A percentile compares a stretch with the other conserved stretches of the same genome.
phyloP scores from a whole-genome alignment of 176 grass and related monocot species.

The Bromus sterilis region DNA sequence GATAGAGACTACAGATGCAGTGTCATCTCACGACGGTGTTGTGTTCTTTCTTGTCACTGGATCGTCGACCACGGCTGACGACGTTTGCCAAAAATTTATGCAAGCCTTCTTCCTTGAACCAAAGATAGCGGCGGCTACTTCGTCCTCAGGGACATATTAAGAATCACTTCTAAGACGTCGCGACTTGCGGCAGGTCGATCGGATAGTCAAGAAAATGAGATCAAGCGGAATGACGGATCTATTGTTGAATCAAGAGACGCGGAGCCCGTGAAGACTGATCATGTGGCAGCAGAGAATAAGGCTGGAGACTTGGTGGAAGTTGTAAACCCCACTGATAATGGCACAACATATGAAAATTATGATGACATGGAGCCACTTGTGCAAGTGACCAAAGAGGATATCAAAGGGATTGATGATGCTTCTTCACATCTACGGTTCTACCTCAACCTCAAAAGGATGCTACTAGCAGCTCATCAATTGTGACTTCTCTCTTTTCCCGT shows the following conservation, averaged over 20 bases:
- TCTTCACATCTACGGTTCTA: not conserved
- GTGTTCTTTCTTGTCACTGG: slow-evolving; percentile 74
- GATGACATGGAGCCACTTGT: not conserved
- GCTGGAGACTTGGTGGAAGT: not conserved
- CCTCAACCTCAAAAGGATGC: slow-evolving; percentile 37
- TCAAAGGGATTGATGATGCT: slow-evolving; percentile 12
- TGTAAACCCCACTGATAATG: slow-evolving; percentile 9
- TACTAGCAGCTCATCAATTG: slow-evolving; percentile 70
- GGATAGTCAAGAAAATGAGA: slow-evolving; percentile 29
- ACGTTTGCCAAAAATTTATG: slow-evolving; percentile 42
- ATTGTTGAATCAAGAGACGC: slow-evolving; percentile 23
- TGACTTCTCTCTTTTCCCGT: slow-evolving; percentile 39
- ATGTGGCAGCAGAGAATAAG: not conserved
- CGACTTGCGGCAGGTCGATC: not conserved
- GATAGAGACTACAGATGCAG: slow-evolving; percentile 64
- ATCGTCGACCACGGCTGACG: slow-evolving; percentile 38
- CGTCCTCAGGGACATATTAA: slow-evolving; percentile 85
- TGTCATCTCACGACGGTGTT: slow-evolving; percentile 52
- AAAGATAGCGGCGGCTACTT: slow-evolving; percentile 73
- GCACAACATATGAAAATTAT: not conserved
- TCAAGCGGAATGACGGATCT: slow-evolving; percentile 13
- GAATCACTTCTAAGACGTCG: slow-evolving; percentile 34
- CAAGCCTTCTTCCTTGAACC: slow-evolving; percentile 88
- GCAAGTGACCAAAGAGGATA: slow-evolving; percentile 29
- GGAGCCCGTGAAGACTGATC: not conserved